Conservation (phyloP, 495 filamentous ascomycete species). For the Penicillium herquei region DNA sequence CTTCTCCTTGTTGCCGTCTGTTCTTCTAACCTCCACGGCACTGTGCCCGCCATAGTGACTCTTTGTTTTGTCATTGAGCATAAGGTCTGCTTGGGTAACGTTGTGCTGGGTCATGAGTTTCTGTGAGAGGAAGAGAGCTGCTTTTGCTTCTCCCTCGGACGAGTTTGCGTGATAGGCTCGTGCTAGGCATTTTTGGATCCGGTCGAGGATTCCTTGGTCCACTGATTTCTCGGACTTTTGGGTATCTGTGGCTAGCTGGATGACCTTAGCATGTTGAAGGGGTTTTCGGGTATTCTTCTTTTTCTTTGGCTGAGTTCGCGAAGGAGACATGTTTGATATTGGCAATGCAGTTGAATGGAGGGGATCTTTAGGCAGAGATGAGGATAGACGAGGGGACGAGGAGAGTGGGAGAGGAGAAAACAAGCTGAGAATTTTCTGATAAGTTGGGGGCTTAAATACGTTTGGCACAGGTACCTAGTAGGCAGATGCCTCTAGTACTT, state of each 20-base stretch:
- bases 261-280: slow-evolving; percentile 8
- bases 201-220: slow-evolving; percentile 19
- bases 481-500: too few relatives aligned
- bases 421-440: too few relatives aligned
- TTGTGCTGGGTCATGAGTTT: slow-evolving; percentile 29
- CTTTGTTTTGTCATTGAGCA: slow-evolving; percentile 16
- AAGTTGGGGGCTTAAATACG: too few relatives aligned
- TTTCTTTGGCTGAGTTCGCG: too few relatives aligned
- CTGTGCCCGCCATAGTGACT: slow-evolving; percentile 19
- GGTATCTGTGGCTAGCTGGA: neutral
- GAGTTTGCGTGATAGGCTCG: slow-evolving; percentile 20
- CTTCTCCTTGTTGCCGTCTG: neutral
- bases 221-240: neutral
- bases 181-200: slow-evolving; percentile 32
- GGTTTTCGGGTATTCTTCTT: neutral
- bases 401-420: too few relatives aligned
- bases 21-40: slow-evolving; percentile 10
- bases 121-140: slow-evolving; percentile 26
- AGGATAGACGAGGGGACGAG: too few relatives aligned
- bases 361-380: too few relatives aligned
- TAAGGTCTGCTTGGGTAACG: slow-evolving; percentile 25
- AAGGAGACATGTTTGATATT: too few relatives aligned
- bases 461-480: too few relatives aligned
- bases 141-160: slow-evolving; percentile 10
- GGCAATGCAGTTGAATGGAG: too few relatives aligned